Base-by-base conservation (phyloP, 2,329 filamentous ascomycete species). In the Exophiala aquamarina region DNA sequence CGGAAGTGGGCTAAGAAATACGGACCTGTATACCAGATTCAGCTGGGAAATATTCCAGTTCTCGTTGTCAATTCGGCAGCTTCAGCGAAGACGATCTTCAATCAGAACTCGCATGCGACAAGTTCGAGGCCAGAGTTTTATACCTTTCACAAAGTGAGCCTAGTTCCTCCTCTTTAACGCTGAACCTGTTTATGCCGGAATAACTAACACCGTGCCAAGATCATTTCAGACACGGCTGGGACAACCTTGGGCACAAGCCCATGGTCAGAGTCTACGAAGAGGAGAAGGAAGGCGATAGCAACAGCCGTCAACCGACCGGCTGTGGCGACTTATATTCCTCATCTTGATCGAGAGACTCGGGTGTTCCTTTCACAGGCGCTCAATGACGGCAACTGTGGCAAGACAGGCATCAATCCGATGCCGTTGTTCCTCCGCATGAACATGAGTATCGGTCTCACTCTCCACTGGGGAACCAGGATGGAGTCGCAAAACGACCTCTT, bases 211-310 rank as follows among this genome's bases (percentile, higher is more conserved):
- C 28, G 28, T 31, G 28, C 28, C 57, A 79, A 78, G 63, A 75
- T 76, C 48, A 60, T 54, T 20, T 36, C 9, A 7, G 10, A 8
- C 34, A 84, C 82, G 0, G 78, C 81, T 1, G 82, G 82, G 3
- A 84, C 81, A 1, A 86, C 82, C 0, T 84, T 86, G 46, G 83
- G 82, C 0, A 86, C 83, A 0, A 82, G 79, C 2, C 83, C 82
- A 0, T 86, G 82, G 59, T 81, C 76, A 43, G 82, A 86, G 2
- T 82, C 77, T 0, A 64, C 84, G 17, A 86, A 85, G 61, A 70
- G 81, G 5, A 71, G 82, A 23, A 72, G 81, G 47, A 86, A 85
- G 62, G 82, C 79, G 10, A 82, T 81, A 2, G 82, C 82, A 0
- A 78, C 79, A 2, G 82, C 83, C 1, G 68, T 86, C n/a, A 86